Evolutionary conservation across 2,329 filamentous ascomycete genomes (phyloP).

Genomic region (Colletotrichum kahawae): DNA sequence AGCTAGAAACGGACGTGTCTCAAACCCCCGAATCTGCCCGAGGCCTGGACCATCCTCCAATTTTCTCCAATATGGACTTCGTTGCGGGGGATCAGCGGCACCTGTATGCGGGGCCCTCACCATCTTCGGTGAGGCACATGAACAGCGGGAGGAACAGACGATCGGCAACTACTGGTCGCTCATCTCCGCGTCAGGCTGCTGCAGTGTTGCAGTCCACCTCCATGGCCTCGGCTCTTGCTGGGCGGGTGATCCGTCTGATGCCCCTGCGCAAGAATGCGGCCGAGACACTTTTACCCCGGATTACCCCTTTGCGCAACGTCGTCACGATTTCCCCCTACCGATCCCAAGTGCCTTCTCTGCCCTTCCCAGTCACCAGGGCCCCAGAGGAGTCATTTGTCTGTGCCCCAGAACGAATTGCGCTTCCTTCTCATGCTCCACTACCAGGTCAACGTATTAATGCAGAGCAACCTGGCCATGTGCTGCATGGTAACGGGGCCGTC

Average conservation of each 20-base stretch:
- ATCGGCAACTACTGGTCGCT: background rate
- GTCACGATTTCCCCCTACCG: background rate
- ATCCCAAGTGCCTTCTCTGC: background rate
- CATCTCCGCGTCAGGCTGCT: background rate
- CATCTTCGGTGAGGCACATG: background rate
- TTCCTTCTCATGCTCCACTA: background rate
- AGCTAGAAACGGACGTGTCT: background rate
- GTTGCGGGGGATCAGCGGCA: background rate
- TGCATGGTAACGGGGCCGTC: background rate
- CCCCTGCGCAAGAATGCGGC: background rate
- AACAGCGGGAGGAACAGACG: background rate
- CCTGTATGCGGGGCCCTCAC: background rate
- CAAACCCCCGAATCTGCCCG: background rate
- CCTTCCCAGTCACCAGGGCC: background rate
- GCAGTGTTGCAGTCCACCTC: conserved; percentile 1
- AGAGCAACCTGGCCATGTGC: background rate
- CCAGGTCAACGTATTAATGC: background rate
- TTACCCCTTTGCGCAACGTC: background rate
- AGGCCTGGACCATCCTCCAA: background rate
- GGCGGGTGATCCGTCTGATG: background rate
- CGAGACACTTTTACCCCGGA: conserved; percentile 6
- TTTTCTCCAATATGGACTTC: background rate
- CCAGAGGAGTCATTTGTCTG: background rate
- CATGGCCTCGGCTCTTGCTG: background rate
- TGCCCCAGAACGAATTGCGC: background rate